These are phyloP conservation scores for Xerocomellus amylosporus DNA, from an alignment of 768 basidiomycete genomes.

Conservation along the genomic window DNA sequence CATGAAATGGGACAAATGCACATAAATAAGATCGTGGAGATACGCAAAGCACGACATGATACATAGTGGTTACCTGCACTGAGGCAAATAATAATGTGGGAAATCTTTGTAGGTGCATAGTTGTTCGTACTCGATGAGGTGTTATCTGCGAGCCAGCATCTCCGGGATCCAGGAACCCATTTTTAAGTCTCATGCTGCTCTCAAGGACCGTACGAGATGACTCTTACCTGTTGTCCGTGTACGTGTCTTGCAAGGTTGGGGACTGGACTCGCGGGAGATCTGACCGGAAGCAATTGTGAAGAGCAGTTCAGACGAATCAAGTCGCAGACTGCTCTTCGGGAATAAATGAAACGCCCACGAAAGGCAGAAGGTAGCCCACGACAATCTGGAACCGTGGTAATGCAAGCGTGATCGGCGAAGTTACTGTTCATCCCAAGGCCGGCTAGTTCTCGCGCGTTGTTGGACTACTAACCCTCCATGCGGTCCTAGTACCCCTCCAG, in stretches of 20 bases:
- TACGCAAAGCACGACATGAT: background rate
- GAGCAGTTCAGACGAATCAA: slow-evolving; percentile 13
- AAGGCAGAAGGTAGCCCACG: slow-evolving; percentile 1
- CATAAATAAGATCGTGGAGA: background rate
- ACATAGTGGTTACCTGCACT: too few relatives aligned
- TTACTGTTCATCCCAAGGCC: slow-evolving; percentile 14
- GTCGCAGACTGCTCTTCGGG: slow-evolving; percentile 8
- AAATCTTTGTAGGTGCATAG: background rate
- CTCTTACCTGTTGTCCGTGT: slow-evolving; percentile 2
- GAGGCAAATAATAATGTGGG: background rate
- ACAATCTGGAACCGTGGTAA: slow-evolving; percentile 14
- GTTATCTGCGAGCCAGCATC: background rate
- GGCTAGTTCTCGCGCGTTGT: slow-evolving; percentile 10
- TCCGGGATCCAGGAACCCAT: background rate
- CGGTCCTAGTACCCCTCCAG: slow-evolving; percentile 17
- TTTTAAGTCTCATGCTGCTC: background rate
- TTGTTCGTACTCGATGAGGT: background rate
- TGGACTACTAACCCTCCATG: slow-evolving; percentile 27
- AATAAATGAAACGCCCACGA: slow-evolving; percentile 13
- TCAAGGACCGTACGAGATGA: background rate
- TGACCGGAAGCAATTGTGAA: background rate
- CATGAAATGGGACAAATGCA: background rate
- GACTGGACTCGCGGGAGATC: slow-evolving; percentile 9
- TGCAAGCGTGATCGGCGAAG: slow-evolving; percentile 21
- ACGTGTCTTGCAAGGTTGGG: background rate